phyloP scores from a whole-genome alignment of 345 rosid genomes.

The Brassica carinata region DNA sequence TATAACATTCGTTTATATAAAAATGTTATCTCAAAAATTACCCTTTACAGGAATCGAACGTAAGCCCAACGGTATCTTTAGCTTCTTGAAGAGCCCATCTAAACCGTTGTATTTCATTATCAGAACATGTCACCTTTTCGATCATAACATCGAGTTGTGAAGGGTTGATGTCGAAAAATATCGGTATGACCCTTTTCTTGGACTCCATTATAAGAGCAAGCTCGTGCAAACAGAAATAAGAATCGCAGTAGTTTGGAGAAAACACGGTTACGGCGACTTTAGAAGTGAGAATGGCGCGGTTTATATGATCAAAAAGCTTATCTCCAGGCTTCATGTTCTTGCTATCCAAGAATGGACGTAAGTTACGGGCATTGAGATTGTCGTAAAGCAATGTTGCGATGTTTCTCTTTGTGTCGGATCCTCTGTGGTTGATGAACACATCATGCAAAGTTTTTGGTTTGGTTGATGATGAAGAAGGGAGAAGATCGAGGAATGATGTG shows the following conservation, averaged over 20 bases:
- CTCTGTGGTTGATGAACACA: slow-evolving; percentile 79
- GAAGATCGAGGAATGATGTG: slow-evolving; percentile 20
- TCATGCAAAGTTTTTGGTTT: slow-evolving; percentile 39
- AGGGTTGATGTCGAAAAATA: slow-evolving; percentile 74
- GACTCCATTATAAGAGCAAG: slow-evolving; percentile 71
- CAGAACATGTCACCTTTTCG: slow-evolving; percentile 33
- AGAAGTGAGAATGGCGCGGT: slow-evolving; percentile 50
- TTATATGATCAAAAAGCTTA: slow-evolving; percentile 63
- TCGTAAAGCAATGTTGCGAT: slow-evolving; percentile 64
- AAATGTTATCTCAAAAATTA: slow-evolving; percentile 19
- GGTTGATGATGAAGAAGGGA: slow-evolving; percentile 15
- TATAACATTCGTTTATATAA: background rate
- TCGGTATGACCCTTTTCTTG: slow-evolving; percentile 67
- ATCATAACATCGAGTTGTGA: slow-evolving; percentile 56
- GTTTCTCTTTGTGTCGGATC: slow-evolving; percentile 66
- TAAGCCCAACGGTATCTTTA: slow-evolving; percentile 61
- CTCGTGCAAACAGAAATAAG: slow-evolving; percentile 70
- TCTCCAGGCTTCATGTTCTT: slow-evolving; percentile 83
- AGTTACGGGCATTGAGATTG: slow-evolving; percentile 44
- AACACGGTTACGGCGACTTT: slow-evolving; percentile 63
- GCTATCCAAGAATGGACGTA: slow-evolving; percentile 66
- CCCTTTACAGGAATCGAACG: slow-evolving; percentile 69
- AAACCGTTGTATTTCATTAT: slow-evolving; percentile 52
- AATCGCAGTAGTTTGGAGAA: slow-evolving; percentile 64
- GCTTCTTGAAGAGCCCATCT: slow-evolving; percentile 69